Evolutionary conservation across 805 yeast species (phyloP), one percentile per base, ranked within the genome.

Genomic region (Saccharomycopsis selenospora): DNA sequence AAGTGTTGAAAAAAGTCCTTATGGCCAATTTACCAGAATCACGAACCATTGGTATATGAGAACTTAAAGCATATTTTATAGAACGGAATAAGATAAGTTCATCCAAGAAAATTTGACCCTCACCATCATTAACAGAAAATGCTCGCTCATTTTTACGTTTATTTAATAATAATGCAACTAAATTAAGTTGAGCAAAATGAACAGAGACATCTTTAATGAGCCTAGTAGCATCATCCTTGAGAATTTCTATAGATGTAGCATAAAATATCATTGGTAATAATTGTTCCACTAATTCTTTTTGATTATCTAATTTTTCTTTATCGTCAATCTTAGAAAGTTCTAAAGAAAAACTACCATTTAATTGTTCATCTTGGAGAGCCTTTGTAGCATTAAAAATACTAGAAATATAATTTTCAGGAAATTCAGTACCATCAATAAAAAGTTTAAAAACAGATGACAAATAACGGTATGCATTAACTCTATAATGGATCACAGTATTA

Each of bases 391-490:
- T 69, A 13, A 73, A 65, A 46, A 87, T 60, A 54, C 72, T 66
- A 8, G 63, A 51, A 52, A 65, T 69, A 48, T 67, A 69, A 43
- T 66, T 59, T 1, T 66, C 67, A 0, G 77, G 76, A 30, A 71
- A 58, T 3, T 63, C 59, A 1, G 65, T 59, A 2, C 44, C 46
- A 49, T 80, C 81, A 43, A 93, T 71, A 56, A 87, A 79, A 46
- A 91, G 67, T 57, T 82, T 76, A 57, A 88, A 66, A 4, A 85
- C 76, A 1, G 80, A 68, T 1, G 80, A 69, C 45, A 93, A 66
- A 55, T 88, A 85, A 42, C 77, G 72, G 71, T 77, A 91, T 0
- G 98, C 93, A 57, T 85, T 82, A 5, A 78, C 70, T 45, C 95
- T 72, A 61, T 88, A 87, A 54, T 82, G 85, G 4, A 71, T 82